Conservation (phyloP, 352 stramenopile genomes). For the Detonula confervacea region DNA sequence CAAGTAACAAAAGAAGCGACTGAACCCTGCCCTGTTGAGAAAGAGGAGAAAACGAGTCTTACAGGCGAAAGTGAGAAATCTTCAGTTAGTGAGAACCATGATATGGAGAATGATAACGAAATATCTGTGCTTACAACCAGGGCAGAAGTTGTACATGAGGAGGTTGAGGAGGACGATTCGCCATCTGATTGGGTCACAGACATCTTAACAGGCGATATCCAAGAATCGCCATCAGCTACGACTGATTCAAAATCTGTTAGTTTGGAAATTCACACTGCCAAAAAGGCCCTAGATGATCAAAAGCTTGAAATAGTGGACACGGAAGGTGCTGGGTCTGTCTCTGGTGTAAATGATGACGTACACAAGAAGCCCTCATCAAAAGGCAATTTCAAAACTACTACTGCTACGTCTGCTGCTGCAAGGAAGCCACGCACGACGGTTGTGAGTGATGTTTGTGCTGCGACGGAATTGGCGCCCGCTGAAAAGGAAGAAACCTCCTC, state of each 20-base stretch:
- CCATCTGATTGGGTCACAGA: no score
- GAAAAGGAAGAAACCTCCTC: background rate
- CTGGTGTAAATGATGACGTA: background rate
- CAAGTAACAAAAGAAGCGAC: no score
- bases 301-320: constrained; percentile 1
- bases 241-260: background rate
- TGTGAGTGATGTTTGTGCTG: constrained; percentile 27
- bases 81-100: no score
- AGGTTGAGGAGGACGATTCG: no score
- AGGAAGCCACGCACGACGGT: constrained; percentile 22
- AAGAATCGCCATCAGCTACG: no score
- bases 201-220: no score
- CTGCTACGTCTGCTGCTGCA: constrained; percentile 6
- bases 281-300: background rate
- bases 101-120: no score
- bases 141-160: no score
- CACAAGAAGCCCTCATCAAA: background rate
- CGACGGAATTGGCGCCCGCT: background rate
- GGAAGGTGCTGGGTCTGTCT: background rate
- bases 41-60: no score
- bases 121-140: no score
- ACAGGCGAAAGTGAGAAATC: no score
- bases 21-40: no score
- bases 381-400: constrained; percentile 15
- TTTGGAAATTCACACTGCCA: background rate